Percentiles rank a stretch among this genome's conserved stretches.
These are phyloP conservation scores for Salix dunnii DNA, from an alignment of 345 rosid species.

Conservation along the genomic window DNA sequence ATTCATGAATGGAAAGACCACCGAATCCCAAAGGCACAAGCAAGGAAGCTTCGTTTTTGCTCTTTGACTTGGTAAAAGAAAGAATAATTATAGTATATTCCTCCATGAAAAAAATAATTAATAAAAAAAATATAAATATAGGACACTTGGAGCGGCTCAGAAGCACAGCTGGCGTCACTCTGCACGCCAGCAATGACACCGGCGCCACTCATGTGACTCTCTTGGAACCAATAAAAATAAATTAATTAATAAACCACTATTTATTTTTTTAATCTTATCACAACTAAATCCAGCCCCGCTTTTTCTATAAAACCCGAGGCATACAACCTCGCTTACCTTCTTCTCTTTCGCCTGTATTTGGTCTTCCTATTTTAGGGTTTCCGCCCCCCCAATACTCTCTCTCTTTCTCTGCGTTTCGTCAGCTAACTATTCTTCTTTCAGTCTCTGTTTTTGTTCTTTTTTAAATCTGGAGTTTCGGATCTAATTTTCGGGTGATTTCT, in stretches of 20 bases:
- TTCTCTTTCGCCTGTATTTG: constrained; percentile 16
- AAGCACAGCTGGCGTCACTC: constrained; percentile 36
- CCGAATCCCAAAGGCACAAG: not conserved
- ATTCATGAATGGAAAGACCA: not conserved
- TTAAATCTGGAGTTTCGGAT: constrained; percentile 28
- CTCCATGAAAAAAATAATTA: not conserved
- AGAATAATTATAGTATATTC: not conserved
- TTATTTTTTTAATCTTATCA: not conserved
- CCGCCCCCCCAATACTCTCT: not conserved
- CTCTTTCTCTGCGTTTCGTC: not conserved
- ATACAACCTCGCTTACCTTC: not conserved
- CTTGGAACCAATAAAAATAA: not conserved
- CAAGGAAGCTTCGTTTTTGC: not conserved
- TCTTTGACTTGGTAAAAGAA: not conserved
- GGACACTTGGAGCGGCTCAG: not conserved
- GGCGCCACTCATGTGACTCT: constrained; percentile 16
- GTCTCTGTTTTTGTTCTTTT: constrained; percentile 6
- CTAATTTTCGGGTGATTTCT: not conserved
- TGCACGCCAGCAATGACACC: constrained; percentile 34
- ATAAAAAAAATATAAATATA: no score
- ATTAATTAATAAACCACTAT: not conserved
- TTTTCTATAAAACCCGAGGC: constrained; percentile 23
- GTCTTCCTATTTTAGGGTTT: not conserved
- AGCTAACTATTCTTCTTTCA: constrained; percentile 21
- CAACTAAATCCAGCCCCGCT: not conserved